Percentiles rank a stretch among this genome's conserved stretches.
Conservation (phyloP, 306 rosid species). For the Hippophae rhamnoides region DNA sequence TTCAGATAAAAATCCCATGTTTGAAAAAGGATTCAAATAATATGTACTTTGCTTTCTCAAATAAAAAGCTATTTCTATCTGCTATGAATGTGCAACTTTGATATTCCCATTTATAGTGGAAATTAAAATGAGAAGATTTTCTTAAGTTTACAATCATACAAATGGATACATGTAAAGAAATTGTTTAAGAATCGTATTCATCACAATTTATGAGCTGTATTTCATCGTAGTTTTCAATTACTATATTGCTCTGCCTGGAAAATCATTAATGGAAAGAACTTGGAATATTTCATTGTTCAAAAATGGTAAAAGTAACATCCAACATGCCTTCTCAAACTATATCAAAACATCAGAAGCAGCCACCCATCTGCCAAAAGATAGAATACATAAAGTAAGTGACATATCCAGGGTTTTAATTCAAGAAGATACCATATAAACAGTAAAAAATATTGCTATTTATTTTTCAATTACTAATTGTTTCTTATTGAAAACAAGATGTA, state of each 20-base stretch:
- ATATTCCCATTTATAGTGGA: slow-evolving; percentile 2
- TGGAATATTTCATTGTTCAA: slow-evolving; percentile 13
- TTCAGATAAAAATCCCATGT: slow-evolving; percentile 78
- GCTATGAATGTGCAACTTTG: slow-evolving; percentile 6
- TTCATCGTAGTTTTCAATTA: slow-evolving; percentile 13
- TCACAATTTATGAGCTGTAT: slow-evolving; percentile 5
- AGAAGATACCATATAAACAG: neutral
- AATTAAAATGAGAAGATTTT: neutral
- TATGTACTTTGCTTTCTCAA: slow-evolving; percentile 1
- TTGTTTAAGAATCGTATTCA: slow-evolving; percentile 9
- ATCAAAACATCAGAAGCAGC: slow-evolving; percentile 36
- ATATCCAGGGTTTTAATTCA: neutral
- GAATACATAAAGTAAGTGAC: slow-evolving; percentile 5
- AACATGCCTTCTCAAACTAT: slow-evolving; percentile 18
- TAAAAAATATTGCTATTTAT: neutral
- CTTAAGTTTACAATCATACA: neutral
- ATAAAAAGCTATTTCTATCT: slow-evolving; percentile 9
- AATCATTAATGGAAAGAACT: slow-evolving; percentile 5
- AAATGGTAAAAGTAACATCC: slow-evolving; percentile 2
- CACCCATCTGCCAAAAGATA: slow-evolving; percentile 63
- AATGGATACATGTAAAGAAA: slow-evolving; percentile 2
- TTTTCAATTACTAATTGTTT: neutral
- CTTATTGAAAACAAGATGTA: too few species aligned
- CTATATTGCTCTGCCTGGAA: slow-evolving; percentile 11
- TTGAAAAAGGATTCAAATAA: slow-evolving; percentile 35